Base-by-base conservation (phyloP, 2,329 filamentous ascomycete genomes). In the Alternaria ethzedia region DNA sequence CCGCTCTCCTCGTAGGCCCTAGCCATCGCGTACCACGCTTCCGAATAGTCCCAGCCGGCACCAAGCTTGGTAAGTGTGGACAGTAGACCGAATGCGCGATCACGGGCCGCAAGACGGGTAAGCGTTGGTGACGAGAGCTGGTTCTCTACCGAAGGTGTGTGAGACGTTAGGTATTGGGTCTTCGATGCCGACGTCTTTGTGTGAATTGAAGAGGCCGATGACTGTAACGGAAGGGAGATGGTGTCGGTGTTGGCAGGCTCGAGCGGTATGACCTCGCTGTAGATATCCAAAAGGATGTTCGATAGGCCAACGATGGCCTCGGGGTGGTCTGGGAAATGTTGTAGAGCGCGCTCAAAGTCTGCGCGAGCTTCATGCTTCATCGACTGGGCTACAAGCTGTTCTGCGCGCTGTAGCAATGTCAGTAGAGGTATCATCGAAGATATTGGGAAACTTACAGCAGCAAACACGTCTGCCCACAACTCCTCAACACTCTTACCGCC, bases 1-100 rank as follows among this genome's bases (percentile, higher is more conserved):
- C 91, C 92, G 61, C 92, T 92, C 76, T 94, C 89, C 80, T 99
- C 96, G 75, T 97, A 92, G 10, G 93, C 94, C 66, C 93, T 86
- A 0, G 94, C 92, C 32, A 99, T 86, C 5, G 91, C 88, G 75
- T 93, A 95, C 96, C 96, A 99, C 6, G 95, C 96, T 77, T 98
- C 96, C 0, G 92, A 90, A 77, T 91, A 88, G 79, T 97, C 95
- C 96, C 96, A 99, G 0, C 93, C 92, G 12, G 85, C 86, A 9
- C 95, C 95, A 9, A 94, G 87, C 78, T 94, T 96, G 3, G 94
- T 98, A 57, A 98, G 83, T 0, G 89, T 88, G 0, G 91, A 91
- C 3, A 99, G 84, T 15, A 99, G 85, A 12, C 90, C 91, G 75
- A 94, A 96, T 0, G 96, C 96, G 54, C 96, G 88, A 76, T 98